Evolutionary conservation across 495 filamentous ascomycete genomes (phyloP), one percentile per base, ranked within the genome.

Genomic region (Parachaetomium inaequale): DNA sequence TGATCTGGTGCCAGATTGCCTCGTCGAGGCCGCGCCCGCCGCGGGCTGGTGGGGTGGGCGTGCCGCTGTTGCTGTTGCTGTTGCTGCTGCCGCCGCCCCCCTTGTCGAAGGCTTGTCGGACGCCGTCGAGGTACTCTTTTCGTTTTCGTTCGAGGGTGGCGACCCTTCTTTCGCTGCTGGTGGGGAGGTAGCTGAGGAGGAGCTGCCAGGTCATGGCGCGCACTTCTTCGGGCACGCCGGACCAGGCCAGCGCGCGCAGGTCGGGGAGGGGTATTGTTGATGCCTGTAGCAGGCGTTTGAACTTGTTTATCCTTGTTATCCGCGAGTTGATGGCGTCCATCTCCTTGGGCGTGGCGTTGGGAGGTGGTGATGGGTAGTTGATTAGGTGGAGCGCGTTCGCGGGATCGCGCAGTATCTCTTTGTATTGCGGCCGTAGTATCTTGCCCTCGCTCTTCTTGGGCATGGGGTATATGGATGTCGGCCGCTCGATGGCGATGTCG

Each of bases 201-300:
- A 98, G 79, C 74, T 98, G 93, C 94, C 94, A 98, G 14, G 94
- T 92, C 91, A 98, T 97, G 29, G 94, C 91, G 31, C 94, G 89
- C 32, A 98, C 89, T 78, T 98, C 94, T 59, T 93, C 87, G 0
- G 94, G 94, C 53, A 97, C 85, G 26, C 94, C 94, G 59, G 90
- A 91, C 94, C 94, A 98, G 40, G 94, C 88, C 31, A 91, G 79
- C 64, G 90, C 82, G 58, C 94, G 83, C 15, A 98, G 79, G 63
- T 97, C 95, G 23, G 86, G 76, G 1, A 97, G 74, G 29, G 91
- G 87, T 70, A 98, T 93, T 2, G 90, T 90, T 59, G 88, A 94
- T 19, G 93, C 85, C 77, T 98, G 94, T 15, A 98, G 79, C 26
- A 98, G 89, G 61, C 87, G 86, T 71, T 98, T 98, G 81, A 98